Percentiles rank a stretch among this genome's conserved stretches.
Conservation (phyloP, 208 protist genomes). For the Trypanosoma avium region DNA sequence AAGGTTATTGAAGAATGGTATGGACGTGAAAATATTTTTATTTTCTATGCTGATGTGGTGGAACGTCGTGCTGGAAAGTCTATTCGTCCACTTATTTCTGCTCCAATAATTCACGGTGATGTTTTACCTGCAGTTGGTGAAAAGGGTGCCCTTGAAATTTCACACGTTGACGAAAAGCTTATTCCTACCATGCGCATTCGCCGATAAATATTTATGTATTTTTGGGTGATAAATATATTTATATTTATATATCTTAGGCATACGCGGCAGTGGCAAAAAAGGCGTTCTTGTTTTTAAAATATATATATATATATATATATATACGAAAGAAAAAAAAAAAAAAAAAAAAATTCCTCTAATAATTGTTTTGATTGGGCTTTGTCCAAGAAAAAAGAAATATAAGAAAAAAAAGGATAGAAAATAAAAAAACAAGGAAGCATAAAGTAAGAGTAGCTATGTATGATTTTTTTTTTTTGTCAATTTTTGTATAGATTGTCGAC, state of each 20-base stretch:
- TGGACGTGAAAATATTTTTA: constrained; percentile 52
- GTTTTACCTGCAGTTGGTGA: constrained; percentile 35
- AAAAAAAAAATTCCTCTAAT: no score
- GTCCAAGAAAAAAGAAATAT: constrained; percentile 1
- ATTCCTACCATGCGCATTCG: background rate
- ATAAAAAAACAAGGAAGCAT: constrained; percentile 1
- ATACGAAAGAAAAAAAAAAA: constrained; percentile 1
- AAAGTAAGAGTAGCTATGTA: background rate
- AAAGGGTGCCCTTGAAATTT: constrained; percentile 39
- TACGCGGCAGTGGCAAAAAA: no score
- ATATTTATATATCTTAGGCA: no score
- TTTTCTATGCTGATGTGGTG: constrained; percentile 58
- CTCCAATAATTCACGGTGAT: constrained; percentile 47
- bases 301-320: no score
- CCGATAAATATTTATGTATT: constrained; percentile 15
- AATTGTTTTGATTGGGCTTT: no score
- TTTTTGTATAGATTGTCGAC: no score
- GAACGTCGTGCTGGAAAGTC: constrained; percentile 61
- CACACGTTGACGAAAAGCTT: constrained; percentile 30
- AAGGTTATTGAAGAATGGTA: constrained; percentile 53
- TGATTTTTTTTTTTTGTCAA: background rate
- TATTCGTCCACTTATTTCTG: constrained; percentile 45
- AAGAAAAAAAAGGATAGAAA: background rate
- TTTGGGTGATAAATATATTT: no score
- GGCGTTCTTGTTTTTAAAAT: no score